phyloP scores from a whole-genome alignment of 148 eudicot genomes.

The Diospyros lotus region DNA sequence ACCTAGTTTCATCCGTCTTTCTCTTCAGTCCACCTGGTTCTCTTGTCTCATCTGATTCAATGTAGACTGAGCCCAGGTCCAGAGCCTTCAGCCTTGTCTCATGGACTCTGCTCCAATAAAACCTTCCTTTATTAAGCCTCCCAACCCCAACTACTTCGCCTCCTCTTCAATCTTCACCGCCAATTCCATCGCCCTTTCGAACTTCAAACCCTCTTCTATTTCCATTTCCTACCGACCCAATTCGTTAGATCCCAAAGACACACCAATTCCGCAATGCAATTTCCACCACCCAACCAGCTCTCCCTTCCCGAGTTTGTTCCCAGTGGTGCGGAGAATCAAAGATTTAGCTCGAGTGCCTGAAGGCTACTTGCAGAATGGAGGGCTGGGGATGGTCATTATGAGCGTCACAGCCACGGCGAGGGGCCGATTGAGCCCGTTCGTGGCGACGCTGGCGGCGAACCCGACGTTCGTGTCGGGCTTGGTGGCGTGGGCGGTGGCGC shows the following conservation, averaged over 20 bases:
- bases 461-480: conserved; percentile 75
- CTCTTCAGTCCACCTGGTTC: background rate
- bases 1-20: too few relatives aligned
- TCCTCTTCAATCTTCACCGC: background rate
- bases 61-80: background rate
- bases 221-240: conserved; percentile 12
- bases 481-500: conserved; percentile 64
- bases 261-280: conserved; percentile 13
- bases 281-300: conserved; percentile 19
- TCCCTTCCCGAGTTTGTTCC: conserved; percentile 28
- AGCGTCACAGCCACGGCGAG: conserved; percentile 63
- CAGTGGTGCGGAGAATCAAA: conserved; percentile 29
- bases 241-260: conserved; percentile 11
- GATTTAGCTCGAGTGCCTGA: conserved; percentile 13
- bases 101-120: background rate
- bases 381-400: conserved; percentile 49
- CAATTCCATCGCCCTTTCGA: conserved; percentile 15
- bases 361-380: conserved; percentile 42
- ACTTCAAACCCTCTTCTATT: conserved; percentile 11
- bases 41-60: background rate
- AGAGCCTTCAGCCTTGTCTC: background rate
- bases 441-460: conserved; percentile 64
- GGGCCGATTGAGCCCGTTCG: conserved; percentile 55
- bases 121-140: background rate
- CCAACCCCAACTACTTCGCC: too few relatives aligned